Evolutionary conservation across 306 rosid species (phyloP).

Genomic region (Vigna mungo): DNA sequence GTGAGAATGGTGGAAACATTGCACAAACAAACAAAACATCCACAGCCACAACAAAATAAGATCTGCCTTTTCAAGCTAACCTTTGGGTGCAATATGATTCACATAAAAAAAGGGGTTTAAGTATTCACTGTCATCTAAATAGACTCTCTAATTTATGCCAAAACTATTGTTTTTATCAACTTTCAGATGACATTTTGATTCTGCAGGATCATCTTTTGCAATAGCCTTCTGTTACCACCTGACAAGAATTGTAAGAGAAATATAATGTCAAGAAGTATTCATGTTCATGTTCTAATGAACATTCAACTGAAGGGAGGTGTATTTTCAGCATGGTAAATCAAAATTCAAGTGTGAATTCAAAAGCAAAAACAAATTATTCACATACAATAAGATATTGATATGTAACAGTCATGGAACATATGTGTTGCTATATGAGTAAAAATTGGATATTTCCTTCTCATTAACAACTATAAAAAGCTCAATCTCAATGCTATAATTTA

Average conservation of each 20-base stretch:
- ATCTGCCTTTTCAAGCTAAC: not conserved
- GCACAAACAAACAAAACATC: not conserved
- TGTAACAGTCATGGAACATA: not conserved
- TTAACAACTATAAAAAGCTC: conserved; percentile 35
- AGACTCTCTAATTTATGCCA: not conserved
- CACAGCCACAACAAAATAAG: not conserved
- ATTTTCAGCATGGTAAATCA: conserved; percentile 4
- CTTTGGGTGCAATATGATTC: not conserved
- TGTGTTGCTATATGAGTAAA: conserved; percentile 4
- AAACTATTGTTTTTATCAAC: not conserved
- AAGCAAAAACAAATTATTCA: not conserved
- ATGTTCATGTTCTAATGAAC: not conserved
- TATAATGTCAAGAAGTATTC: conserved; percentile 15
- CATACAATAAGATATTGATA: not conserved
- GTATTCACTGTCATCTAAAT: not conserved
- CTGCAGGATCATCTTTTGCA: too few species aligned
- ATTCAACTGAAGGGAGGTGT: not conserved
- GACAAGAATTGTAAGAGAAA: not conserved
- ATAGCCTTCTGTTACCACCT: too few species aligned
- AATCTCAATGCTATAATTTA: conserved; percentile 42
- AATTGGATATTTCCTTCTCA: conserved; percentile 38
- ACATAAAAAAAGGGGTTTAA: not conserved
- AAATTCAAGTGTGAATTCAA: not conserved
- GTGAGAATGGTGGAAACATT: too few species aligned
- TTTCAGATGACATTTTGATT: too few species aligned